Conservation (phyloP, 306 rosid species). For the Cyclanthera cordifolia region DNA sequence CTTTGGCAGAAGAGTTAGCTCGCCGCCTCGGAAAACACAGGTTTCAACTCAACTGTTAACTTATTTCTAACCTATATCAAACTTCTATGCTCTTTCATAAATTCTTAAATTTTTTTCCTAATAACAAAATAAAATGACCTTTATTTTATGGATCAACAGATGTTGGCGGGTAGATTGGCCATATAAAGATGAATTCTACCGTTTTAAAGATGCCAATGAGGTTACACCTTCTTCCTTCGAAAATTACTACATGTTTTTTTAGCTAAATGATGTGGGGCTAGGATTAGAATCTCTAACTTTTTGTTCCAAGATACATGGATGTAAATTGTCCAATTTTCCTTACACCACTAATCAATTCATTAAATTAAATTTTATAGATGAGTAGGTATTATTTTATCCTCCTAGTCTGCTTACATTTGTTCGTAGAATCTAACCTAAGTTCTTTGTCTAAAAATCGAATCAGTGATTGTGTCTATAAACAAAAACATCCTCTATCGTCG, state of each 20-base stretch:
- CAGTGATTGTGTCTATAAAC: too few species aligned
- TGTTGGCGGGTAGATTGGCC: conserved; percentile 46
- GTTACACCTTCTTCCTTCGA: conserved; percentile 15
- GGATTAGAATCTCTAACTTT: background rate
- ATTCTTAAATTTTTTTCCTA: background rate
- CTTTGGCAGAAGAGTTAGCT: conserved; percentile 41
- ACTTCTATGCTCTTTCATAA: background rate
- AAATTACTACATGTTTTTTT: background rate
- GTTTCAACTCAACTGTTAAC: conserved; percentile 6
- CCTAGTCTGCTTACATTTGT: background rate
- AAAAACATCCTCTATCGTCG: too few species aligned
- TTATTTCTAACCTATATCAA: background rate
- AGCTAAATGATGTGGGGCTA: background rate
- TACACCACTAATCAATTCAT: background rate
- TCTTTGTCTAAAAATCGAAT: too few species aligned
- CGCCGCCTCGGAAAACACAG: conserved; percentile 40
- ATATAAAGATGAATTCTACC: conserved; percentile 25
- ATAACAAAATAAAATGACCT: background rate
- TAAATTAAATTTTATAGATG: background rate
- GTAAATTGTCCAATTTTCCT: background rate
- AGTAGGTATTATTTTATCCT: background rate
- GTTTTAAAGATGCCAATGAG: conserved; percentile 48
- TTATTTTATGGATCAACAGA: conserved; percentile 16
- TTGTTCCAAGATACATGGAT: background rate
- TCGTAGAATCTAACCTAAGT: background rate